A percentile compares a stretch with the other conserved stretches of the same genome.
Evolutionary conservation across 139 green algal species (phyloP).

Genomic region (Desmodesmus armatus): DNA sequence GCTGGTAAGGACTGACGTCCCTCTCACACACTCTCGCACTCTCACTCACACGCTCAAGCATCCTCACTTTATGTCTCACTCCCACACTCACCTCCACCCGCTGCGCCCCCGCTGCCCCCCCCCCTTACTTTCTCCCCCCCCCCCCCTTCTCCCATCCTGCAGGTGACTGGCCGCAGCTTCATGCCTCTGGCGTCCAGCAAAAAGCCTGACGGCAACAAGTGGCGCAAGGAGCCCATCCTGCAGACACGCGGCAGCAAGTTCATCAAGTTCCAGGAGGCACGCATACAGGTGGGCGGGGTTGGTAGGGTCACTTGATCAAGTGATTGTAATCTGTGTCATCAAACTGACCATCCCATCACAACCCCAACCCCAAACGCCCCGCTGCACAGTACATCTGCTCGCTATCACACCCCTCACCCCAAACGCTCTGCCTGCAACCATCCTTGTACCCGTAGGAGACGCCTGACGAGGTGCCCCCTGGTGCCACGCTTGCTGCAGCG

Average conservation of each 20-base stretch:
- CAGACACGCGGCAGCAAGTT: conserved; percentile 94
- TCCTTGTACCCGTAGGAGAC: conserved; percentile 17
- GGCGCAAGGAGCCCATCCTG: conserved; percentile 47
- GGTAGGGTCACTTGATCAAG: neutral
- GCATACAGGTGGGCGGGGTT: conserved; percentile 72
- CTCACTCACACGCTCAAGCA: neutral
- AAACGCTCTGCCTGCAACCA: neutral
- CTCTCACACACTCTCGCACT: neutral
- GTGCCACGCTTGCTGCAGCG: conserved; percentile 73
- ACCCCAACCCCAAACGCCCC: too few species aligned
- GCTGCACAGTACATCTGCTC: too few species aligned
- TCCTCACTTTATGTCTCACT: neutral
- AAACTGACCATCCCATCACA: too few species aligned
- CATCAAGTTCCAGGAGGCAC: conserved; percentile 93
- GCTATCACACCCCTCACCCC: too few species aligned
- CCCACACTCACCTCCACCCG: neutral
- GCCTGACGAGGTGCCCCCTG: conserved; percentile 88
- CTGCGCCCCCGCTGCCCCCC: neutral
- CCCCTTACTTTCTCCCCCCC: neutral
- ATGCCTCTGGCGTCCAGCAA: conserved; percentile 77
- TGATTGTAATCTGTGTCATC: neutral
- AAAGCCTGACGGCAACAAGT: conserved; percentile 91
- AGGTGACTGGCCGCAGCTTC: conserved; percentile 66
- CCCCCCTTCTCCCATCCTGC: neutral
- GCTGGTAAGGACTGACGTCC: neutral